Evolutionary conservation across 441 rosid species (phyloP).

Genomic region (Gossypium davidsonii): DNA sequence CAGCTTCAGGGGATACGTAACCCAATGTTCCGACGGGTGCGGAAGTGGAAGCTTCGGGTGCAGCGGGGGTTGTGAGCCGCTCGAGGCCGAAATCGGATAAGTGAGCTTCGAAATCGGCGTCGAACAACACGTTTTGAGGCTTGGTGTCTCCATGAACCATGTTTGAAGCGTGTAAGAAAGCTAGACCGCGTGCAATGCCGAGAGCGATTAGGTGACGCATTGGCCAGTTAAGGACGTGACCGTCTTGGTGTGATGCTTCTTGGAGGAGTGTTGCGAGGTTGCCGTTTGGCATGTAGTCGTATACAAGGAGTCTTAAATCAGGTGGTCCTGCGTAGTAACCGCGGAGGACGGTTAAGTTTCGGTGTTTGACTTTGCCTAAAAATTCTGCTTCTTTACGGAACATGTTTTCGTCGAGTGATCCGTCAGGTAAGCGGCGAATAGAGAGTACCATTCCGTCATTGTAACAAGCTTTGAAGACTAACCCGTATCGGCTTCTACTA

Average conservation of each 20-base stretch:
- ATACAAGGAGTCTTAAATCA: slow-evolving; percentile 74
- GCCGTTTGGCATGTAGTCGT: slow-evolving; percentile 97
- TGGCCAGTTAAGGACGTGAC: slow-evolving; percentile 97
- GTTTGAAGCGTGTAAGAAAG: slow-evolving; percentile 78
- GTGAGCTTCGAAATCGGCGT: slow-evolving; percentile 73
- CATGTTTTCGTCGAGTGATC: slow-evolving; percentile 60
- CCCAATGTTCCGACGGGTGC: slow-evolving; percentile 65
- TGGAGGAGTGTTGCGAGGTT: slow-evolving; percentile 89
- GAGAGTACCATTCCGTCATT: slow-evolving; percentile 94
- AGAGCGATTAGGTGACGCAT: slow-evolving; percentile 99
- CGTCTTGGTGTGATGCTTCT: slow-evolving; percentile 97
- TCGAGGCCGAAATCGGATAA: slow-evolving; percentile 61
- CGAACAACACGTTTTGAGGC: slow-evolving; percentile 67
- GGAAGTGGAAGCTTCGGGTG: slow-evolving; percentile 74
- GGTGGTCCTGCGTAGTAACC: slow-evolving; percentile 88
- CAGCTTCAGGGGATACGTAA: slow-evolving; percentile 77
- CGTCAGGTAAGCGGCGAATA: slow-evolving; percentile 66
- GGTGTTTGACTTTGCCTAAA: slow-evolving; percentile 77
- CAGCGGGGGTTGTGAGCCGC: slow-evolving; percentile 40
- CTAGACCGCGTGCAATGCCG: slow-evolving; percentile 83
- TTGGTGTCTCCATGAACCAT: slow-evolving; percentile 69
- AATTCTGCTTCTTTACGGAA: slow-evolving; percentile 83
- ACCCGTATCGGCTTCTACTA: slow-evolving; percentile 70
- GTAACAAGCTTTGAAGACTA: slow-evolving; percentile 82
- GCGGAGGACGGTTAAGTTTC: slow-evolving; percentile 82